Evolutionary conservation across 306 rosid species (phyloP), one percentile per base, ranked within the genome.

Genomic region (Senna siamea): DNA sequence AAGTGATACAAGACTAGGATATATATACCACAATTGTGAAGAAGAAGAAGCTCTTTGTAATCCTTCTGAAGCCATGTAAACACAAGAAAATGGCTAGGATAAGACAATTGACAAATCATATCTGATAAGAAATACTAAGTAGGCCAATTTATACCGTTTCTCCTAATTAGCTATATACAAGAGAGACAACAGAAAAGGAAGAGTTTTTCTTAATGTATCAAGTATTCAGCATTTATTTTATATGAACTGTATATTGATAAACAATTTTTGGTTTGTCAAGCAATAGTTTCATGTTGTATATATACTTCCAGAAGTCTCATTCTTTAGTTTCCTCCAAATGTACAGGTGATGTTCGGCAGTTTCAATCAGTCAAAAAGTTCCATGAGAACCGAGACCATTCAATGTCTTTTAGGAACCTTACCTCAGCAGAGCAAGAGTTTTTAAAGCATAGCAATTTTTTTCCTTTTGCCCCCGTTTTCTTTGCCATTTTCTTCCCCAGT

Each of bases 311-410:
- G 22, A 43, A 60, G 35, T 62, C 76, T 77, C 43, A 77, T 68
- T 61, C 72, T 1, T 38, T 23, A 52, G 69, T 79, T 71, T 63
- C 20, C 20, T 69, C 53, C 37, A 46, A 41, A 80, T 68, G 54
- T 71, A 76, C 80, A 79, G 89, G 85, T 14, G 66, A 17, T 79
- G 30, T 40, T 68, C 17, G 53, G 74, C 55, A 56, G 64, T 23
- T 74, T 68, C 56, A 32, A 44, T 37, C 13, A 48, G 70, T 41
- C 68, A 43, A 37, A 68, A 19, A 56, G 44, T 44, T 53, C 69
- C 52, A 47, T 51, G 63, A 13, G 69, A 50, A 12, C 13, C 50
- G 32, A 19, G 65, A 48, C 55, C 65, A 55, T 60, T 70, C 19
- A 37, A 22, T 41, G 41, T 64, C 69, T 58, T 56, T 57, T 35